Base-by-base conservation (phyloP, 2,329 filamentous ascomycete species). In the Aaosphaeria pasadenensis region DNA sequence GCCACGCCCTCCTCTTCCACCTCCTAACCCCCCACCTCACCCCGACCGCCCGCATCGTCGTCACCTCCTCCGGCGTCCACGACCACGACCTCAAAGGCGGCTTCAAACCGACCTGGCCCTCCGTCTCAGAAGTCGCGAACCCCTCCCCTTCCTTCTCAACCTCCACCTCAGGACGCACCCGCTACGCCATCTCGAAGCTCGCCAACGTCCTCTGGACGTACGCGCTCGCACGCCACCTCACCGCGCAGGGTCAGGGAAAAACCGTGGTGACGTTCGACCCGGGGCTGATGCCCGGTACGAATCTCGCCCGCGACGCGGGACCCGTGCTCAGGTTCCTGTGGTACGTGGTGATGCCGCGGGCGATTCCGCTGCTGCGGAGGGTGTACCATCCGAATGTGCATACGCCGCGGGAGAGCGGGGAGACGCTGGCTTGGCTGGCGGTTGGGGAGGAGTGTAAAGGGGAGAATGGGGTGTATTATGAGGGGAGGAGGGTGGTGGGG, bases 1-100 rank as follows among this genome's bases (percentile, higher is more conserved):
- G 77, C 5, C 76, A 81, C 53, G 72, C 76, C 11, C 60, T 80
- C 2, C 70, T 81, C 0, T 76, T 77, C 56, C 73, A 75, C 46
- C 70, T 80, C 4, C 67, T 82, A 3, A 61, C 60, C 4, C 71
- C 74, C 0, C 43, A 65, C 39, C 60, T 77, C 5, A 70, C 71
- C 3, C 43, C 56, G 0, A 59, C 71, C 5, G 72, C 72, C 2
- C 70, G 76, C 0, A 67, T 81, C 40, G 62, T 80, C 13, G 48
- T 80, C 36, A 74, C 71, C 0, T 58, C 73, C 2, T 76, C 72
- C 53, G 49, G 52, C 31, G 41, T 71, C 0, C 78, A 81, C 53
- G 41, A 30, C 41, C 11, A 30, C 6, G 24, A 11, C 30, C 11
- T 43, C 9, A 74, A 73, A 41, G 60, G 57, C 1, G 71, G 72